phyloP scores from a whole-genome alignment of 2,329 filamentous ascomycete genomes.

The Myriosclerotinia duriaeana region DNA sequence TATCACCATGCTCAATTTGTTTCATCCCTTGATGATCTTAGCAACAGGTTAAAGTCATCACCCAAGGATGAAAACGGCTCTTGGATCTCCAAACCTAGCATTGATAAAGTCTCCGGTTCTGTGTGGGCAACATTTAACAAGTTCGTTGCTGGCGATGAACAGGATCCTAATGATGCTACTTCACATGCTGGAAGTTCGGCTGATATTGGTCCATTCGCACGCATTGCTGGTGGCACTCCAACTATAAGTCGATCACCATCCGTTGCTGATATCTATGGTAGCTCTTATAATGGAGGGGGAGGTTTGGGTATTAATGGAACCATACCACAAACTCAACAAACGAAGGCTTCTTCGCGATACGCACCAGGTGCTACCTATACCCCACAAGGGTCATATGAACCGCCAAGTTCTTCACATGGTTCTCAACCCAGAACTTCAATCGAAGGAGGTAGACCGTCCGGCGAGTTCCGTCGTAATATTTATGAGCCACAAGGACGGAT shows the following conservation, averaged over 20 bases:
- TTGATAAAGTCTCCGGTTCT: slow-evolving; percentile 90
- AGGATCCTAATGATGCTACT: slow-evolving; percentile 60
- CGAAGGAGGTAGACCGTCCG: slow-evolving; percentile 47
- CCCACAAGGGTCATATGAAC: slow-evolving; percentile 31
- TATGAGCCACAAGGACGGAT: slow-evolving; percentile 47
- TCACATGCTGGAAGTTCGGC: slow-evolving; percentile 55
- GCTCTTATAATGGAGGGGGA: slow-evolving; percentile 40
- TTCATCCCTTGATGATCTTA: slow-evolving; percentile 76
- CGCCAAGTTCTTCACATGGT: slow-evolving; percentile 33
- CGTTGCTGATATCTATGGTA: slow-evolving; percentile 65
- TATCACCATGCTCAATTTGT: slow-evolving; percentile 82
- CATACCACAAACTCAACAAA: slow-evolving; percentile 26
- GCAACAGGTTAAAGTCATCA: slow-evolving; percentile 77
- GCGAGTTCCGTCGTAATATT: slow-evolving; percentile 44
- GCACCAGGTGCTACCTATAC: slow-evolving; percentile 37
- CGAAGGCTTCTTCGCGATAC: slow-evolving; percentile 38
- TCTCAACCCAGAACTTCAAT: slow-evolving; percentile 45
- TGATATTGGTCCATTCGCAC: slow-evolving; percentile 77
- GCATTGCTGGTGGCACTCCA: slow-evolving; percentile 73
- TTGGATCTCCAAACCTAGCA: slow-evolving; percentile 92
- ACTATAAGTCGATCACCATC: slow-evolving; percentile 74
- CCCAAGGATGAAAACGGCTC: slow-evolving; percentile 78
- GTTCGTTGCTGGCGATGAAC: slow-evolving; percentile 90
- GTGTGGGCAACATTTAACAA: slow-evolving; percentile 94
- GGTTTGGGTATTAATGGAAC: slow-evolving; percentile 36